Evolutionary conservation across 306 rosid species (phyloP), one percentile per base, ranked within the genome.

Genomic region (Sphenostylis stenocarpa): DNA sequence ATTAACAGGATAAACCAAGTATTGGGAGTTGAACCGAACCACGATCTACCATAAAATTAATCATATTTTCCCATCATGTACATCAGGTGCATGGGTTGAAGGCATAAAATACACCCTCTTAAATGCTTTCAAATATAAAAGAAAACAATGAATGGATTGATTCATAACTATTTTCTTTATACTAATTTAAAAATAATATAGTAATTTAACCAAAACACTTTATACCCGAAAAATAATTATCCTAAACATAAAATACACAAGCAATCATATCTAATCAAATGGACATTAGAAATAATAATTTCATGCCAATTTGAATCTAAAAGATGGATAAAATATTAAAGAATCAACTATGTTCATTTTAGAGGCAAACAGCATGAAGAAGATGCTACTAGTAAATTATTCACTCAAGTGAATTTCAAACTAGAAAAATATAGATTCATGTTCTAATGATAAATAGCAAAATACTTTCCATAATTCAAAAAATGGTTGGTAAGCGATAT

Each of bases 381-480:
- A 33, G 21, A 63, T 47, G 31, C 44, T 29, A 23, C 36, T 29
- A 17, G 28, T 29, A 11, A 45, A 63, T 79, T 52, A 63, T 21
- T 17, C 53, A 12, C 39, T 31, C 8, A 62, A 24, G 45, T 23
- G 34, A 73, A 52, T 29, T 67, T 61, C 49, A 68, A 57, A 74
- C 55, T 57, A 7, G 0, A 38, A 49, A 62, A 16, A 53, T 72
- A 62, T 5, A 16, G 57, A 51, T 51, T 38, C 57, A 62, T 28
- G 45, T 19, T 70, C 41, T 23, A 43, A 84, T n/a, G 61, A 33
- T 10, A 6, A 48, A 39, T 21, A 72, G 16, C 49, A 38, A 65
- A 58, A 56, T 28, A 44, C 49, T 36, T 77, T 67, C 53, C 55
- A 73, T 10, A 43, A 67, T 71, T 56, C 68, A 28, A 66, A 47